Conservation (phyloP, 1,139 yeast species). For the Lodderomyces beijingensis region DNA sequence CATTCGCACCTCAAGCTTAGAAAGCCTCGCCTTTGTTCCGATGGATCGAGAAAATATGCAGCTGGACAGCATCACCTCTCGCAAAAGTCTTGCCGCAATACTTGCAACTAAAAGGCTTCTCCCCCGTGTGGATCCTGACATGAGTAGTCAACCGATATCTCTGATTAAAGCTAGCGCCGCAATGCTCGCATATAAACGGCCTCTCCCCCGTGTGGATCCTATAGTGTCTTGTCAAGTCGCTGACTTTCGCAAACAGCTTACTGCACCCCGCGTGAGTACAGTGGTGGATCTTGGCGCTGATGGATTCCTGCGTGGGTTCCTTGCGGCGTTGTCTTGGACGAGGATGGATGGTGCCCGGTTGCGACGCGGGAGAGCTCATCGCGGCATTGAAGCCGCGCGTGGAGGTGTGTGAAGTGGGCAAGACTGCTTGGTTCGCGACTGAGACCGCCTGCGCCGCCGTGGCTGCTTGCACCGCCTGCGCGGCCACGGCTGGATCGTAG, state of each 20-base stretch:
- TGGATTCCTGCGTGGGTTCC: slow-evolving; percentile 5
- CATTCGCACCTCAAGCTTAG: no score
- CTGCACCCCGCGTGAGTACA: slow-evolving; percentile 17
- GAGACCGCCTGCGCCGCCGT: neutral
- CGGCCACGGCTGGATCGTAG: slow-evolving; percentile 1
- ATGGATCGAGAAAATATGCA: slow-evolving; percentile 20
- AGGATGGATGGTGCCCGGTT: slow-evolving; percentile 5
- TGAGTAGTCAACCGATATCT: slow-evolving; percentile 26
- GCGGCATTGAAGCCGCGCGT: slow-evolving; percentile 1
- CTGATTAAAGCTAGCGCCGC: slow-evolving; percentile 22
- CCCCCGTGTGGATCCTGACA: slow-evolving; percentile 24
- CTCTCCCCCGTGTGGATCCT: slow-evolving; percentile 26
- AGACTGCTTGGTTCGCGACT: neutral
- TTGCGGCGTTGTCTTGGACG: slow-evolving; percentile 1
- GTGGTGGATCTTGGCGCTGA: slow-evolving; percentile 16
- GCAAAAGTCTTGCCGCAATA: slow-evolving; percentile 24
- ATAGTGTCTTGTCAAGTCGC: slow-evolving; percentile 22
- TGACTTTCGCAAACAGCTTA: slow-evolving; percentile 18
- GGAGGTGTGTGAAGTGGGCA: neutral
- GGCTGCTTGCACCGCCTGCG: slow-evolving; percentile 3
- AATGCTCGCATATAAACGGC: slow-evolving; percentile 20
- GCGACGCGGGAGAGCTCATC: slow-evolving; percentile 1
- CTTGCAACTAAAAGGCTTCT: slow-evolving; percentile 23
- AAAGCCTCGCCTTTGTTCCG: slow-evolving; percentile 14
- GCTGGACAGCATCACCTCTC: slow-evolving; percentile 25